Percentiles rank a stretch among this genome's conserved stretches.
Evolutionary conservation across 768 basidiomycete species (phyloP).

Genomic region (Mycena maculata): DNA sequence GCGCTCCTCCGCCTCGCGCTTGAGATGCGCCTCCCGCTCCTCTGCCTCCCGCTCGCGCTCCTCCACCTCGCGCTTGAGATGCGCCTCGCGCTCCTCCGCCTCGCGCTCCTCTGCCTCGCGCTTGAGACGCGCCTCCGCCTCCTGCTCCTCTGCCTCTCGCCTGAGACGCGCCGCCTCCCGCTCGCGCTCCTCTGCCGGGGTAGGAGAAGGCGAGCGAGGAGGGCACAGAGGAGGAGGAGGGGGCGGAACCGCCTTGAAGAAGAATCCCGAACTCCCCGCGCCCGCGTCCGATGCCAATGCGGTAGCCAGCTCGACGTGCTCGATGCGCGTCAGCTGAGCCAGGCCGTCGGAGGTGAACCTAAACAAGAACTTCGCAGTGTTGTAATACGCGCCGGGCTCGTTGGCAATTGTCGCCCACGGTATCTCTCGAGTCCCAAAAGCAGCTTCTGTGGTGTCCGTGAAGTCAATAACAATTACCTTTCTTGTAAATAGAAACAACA

Average conservation of each 20-base stretch:
- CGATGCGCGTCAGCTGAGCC: background rate
- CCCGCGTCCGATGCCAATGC: background rate
- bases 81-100: no score
- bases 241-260: background rate
- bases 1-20: no score
- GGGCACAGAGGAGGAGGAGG: background rate
- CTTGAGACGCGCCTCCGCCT: no score
- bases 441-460: background rate
- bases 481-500: background rate
- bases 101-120: no score
- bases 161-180: background rate
- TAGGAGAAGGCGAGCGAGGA: background rate
- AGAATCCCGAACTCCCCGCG: background rate
- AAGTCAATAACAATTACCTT: background rate
- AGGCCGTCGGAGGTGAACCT: background rate
- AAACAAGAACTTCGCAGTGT: background rate
- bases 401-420: background rate
- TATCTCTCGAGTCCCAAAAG: background rate
- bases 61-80: no score
- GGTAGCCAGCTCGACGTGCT: background rate
- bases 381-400: conserved; percentile 14
- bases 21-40: no score
- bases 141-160: no score
- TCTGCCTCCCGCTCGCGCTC: no score
- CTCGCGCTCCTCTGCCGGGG: background rate